Percentiles rank a stretch among this genome's conserved stretches.
phyloP scores from a whole-genome alignment of 2,329 filamentous ascomycete species.

The Verticillium nonalfalfae region DNA sequence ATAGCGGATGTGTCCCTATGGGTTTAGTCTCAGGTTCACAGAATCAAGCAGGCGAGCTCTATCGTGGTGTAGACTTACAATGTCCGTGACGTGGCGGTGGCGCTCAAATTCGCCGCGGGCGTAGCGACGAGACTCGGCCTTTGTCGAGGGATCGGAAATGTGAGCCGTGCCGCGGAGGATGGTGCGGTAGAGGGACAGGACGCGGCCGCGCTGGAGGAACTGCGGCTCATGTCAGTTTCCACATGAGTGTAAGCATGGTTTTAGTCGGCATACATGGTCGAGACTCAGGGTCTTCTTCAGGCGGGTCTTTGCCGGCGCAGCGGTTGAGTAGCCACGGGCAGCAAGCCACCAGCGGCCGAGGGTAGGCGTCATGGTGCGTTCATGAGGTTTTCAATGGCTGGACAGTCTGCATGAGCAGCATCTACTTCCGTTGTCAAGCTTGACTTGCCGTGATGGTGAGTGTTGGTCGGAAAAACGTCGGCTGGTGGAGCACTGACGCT shows the following conservation, averaged over 20 bases:
- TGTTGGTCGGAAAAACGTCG: not conserved
- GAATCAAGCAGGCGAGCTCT: too few species aligned
- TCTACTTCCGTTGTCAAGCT: not conserved
- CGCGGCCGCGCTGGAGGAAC: slow-evolving; percentile 54
- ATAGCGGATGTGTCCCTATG: slow-evolving; percentile 53
- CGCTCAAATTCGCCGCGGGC: slow-evolving; percentile 57
- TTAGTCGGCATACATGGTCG: slow-evolving; percentile 44
- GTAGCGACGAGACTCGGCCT: slow-evolving; percentile 48
- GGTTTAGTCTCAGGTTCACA: not conserved
- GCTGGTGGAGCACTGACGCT: too few species aligned
- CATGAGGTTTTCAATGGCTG: not conserved
- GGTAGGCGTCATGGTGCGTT: not conserved
- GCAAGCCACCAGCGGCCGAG: slow-evolving; percentile 1
- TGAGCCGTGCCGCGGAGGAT: slow-evolving; percentile 48
- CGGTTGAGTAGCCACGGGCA: slow-evolving; percentile 29
- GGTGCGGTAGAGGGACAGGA: slow-evolving; percentile 50
- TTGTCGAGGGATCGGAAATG: slow-evolving; percentile 44
- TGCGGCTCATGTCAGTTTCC: slow-evolving; percentile 17
- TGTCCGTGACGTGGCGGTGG: slow-evolving; percentile 47
- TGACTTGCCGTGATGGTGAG: not conserved
- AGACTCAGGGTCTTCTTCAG: slow-evolving; percentile 43
- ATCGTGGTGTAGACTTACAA: slow-evolving; percentile 31
- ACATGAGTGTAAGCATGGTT: not conserved
- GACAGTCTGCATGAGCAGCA: not conserved
- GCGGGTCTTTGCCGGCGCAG: slow-evolving; percentile 22